A percentile compares a stretch with the other conserved stretches of the same genome.
These are phyloP conservation scores for Suillus occidentalis DNA, from an alignment of 768 basidiomycete species.

Conservation along the genomic window DNA sequence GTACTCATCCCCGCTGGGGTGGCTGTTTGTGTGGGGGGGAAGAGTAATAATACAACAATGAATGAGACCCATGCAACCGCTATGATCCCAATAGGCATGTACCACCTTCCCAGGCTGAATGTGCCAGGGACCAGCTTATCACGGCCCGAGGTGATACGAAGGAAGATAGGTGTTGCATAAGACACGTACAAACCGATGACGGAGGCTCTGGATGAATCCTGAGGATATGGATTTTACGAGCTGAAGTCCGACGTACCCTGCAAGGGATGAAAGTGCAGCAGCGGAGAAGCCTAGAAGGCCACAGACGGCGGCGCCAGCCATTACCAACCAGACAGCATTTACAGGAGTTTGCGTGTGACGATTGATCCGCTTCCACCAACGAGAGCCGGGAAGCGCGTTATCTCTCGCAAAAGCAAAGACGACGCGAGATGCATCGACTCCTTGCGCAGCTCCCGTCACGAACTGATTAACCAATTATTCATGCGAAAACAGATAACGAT, in stretches of 20 bases:
- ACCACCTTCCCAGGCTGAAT: slow-evolving; percentile 63
- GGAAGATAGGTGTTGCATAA: slow-evolving; percentile 68
- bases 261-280: slow-evolving; percentile 63
- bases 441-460: slow-evolving; percentile 73
- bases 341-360: slow-evolving; percentile 63
- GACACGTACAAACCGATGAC: slow-evolving; percentile 69
- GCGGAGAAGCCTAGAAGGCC: slow-evolving; percentile 66
- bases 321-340: slow-evolving; percentile 76
- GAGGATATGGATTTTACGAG: background rate
- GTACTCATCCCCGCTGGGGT: slow-evolving; percentile 55
- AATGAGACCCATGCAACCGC: slow-evolving; percentile 70
- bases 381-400: slow-evolving; percentile 71
- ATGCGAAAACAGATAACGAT: background rate
- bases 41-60: slow-evolving; percentile 57
- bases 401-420: slow-evolving; percentile 76
- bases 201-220: slow-evolving; percentile 46
- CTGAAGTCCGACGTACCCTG: slow-evolving; percentile 46
- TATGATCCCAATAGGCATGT: slow-evolving; percentile 54
- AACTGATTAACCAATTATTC: slow-evolving; percentile 39
- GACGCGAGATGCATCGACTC: slow-evolving; percentile 73
- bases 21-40: slow-evolving; percentile 45
- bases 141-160: slow-evolving; percentile 69
- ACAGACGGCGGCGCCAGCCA: slow-evolving; percentile 52
- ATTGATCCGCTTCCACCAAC: slow-evolving; percentile 67
- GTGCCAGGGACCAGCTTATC: slow-evolving; percentile 56